Conservation (phyloP, 148 eudicot genomes). For the Vaccinium darrowii region DNA sequence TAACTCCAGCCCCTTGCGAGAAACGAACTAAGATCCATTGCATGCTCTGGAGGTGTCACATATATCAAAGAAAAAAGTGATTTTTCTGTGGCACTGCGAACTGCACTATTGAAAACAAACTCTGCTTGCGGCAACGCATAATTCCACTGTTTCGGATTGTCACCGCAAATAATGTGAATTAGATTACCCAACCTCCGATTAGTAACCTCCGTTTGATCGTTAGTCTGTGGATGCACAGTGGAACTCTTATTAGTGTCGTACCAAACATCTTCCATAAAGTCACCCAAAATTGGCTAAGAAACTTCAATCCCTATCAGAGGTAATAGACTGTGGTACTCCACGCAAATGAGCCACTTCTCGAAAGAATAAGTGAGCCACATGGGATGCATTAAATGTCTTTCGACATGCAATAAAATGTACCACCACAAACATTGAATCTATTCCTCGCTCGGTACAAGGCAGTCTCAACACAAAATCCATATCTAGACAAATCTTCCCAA, state of each 20-base stretch:
- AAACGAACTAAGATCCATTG: not conserved
- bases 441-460: not conserved
- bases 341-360: not conserved
- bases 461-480: not conserved
- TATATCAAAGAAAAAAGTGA: not conserved
- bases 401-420: not conserved
- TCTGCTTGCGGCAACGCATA: not conserved
- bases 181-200: too few relatives aligned
- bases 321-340: not conserved
- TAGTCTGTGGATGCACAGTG: too few relatives aligned
- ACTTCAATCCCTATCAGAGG: not conserved
- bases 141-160: too few relatives aligned
- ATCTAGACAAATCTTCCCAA: not conserved
- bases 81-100: not conserved
- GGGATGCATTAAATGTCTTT: not conserved
- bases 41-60: not conserved
- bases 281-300: not conserved
- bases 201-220: too few relatives aligned
- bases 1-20: not conserved
- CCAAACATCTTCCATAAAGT: too few relatives aligned
- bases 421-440: not conserved
- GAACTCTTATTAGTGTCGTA: too few relatives aligned
- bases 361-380: not conserved
- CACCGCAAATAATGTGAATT: too few relatives aligned
- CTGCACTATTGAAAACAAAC: not conserved